phyloP scores from a whole-genome alignment of 1,284 basidiomycete genomes.

The Leucocoprinus gongylophorus region DNA sequence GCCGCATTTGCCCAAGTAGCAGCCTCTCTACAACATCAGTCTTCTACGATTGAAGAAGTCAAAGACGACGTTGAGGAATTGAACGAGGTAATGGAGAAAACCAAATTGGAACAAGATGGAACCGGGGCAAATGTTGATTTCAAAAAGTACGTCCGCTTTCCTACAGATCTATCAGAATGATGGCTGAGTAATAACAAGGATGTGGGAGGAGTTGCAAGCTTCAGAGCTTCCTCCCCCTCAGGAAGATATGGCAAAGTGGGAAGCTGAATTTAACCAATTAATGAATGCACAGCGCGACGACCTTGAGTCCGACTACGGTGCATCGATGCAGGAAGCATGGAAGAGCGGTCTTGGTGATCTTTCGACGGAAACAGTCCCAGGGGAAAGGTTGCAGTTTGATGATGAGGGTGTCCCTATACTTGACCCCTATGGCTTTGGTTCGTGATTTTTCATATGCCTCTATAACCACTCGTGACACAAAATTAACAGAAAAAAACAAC shows the following conservation, averaged over 20 bases:
- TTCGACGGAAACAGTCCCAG: constrained; percentile 29
- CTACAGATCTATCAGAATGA: neutral
- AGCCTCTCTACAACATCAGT: constrained; percentile 38
- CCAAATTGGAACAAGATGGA: neutral
- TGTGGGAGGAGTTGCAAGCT: constrained; percentile 53
- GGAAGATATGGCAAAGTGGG: constrained; percentile 79
- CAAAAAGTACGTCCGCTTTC: constrained; percentile 32
- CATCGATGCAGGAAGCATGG: constrained; percentile 58
- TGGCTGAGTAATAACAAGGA: constrained; percentile 30
- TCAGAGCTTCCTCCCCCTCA: constrained; percentile 49
- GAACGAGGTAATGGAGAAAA: constrained; percentile 26
- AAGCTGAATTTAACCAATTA: constrained; percentile 79
- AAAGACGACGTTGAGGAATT: constrained; percentile 35
- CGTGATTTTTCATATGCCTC: constrained; percentile 5
- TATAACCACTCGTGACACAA: neutral
- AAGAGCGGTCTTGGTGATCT: constrained; percentile 44
- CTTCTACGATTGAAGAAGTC: constrained; percentile 50
- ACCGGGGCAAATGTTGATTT: constrained; percentile 33
- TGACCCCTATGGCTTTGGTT: constrained; percentile 71
- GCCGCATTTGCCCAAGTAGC: constrained; percentile 62
- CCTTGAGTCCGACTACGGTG: constrained; percentile 50
- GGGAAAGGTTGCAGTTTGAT: constrained; percentile 44
- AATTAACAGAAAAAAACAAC: constrained; percentile 44
- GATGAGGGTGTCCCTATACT: constrained; percentile 68
- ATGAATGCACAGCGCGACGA: constrained; percentile 64